Evolutionary conservation across 148 eudicot species (phyloP), one percentile per base, ranked within the genome.

Genomic region (Vaccinium macrocarpon): DNA sequence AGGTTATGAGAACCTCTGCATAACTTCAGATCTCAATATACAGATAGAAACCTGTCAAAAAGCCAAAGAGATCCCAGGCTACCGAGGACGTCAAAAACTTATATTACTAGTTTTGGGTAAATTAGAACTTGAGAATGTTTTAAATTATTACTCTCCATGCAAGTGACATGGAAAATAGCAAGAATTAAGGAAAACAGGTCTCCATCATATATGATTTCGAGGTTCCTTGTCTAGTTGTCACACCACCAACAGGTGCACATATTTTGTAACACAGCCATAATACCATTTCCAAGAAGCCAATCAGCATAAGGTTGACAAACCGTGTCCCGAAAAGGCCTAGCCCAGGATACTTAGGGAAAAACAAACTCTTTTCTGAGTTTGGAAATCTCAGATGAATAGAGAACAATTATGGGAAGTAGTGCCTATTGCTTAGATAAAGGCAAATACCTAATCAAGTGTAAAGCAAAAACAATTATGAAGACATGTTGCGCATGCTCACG

Each of bases 401-500:
- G 77, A 82, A 48, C 51, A 72, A 72, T 51, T 23, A 27, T 51
- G 29, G n/a, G 78, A 70, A 61, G 62, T 49, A 78, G 29, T 62
- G 62, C 83, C 19, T 83, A 32, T 70, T 62, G 62, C 83, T 23
- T 83, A 32, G 80, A 76, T 86, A 53, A 48, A 80, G 81, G 81
- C 19, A 70, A 61, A 57, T 62, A 50, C 77, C 62, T 53, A 76
- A 76, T 57, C n/a, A 59, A 81, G 70, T 75, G 80, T 71, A 53
- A 88, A 79, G 83, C 78, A 83, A 18, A 64, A 84, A 78, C 70
- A 77, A 84, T 80, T 12, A 83, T 84, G 83, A 55, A 73, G 85
- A 84, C 86, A 87, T 84, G 86, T 81, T 85, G 78, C 57, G 88
- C 92, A 90, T 85, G 86, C 83, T 84, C 61, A 52, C 46, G 51